These are phyloP conservation scores for Psilocybe cyanescens DNA, from an alignment of 768 basidiomycete genomes.

Conservation along the genomic window DNA sequence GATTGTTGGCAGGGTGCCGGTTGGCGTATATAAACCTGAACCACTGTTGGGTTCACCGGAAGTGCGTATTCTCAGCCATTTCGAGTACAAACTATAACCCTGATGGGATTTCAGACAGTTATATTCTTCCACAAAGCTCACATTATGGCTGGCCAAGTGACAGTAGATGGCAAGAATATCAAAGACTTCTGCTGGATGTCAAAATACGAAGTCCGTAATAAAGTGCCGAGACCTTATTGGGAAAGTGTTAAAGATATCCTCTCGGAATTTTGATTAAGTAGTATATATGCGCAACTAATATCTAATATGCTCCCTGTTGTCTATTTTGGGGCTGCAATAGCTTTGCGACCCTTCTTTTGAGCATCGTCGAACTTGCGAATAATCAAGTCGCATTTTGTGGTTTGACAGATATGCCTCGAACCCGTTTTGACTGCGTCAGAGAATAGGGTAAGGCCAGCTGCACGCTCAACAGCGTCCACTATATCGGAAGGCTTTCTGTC, in stretches of 20 bases:
- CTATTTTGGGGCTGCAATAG: slow-evolving; percentile 55
- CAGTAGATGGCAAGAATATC: slow-evolving; percentile 54
- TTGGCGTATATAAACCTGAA: slow-evolving; percentile 71
- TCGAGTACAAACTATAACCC: not conserved
- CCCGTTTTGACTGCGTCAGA: slow-evolving; percentile 74
- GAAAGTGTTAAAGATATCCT: slow-evolving; percentile 77
- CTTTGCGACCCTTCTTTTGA: slow-evolving; percentile 65
- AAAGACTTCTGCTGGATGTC: slow-evolving; percentile 93
- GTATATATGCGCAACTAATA: slow-evolving; percentile 7
- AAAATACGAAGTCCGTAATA: slow-evolving; percentile 82
- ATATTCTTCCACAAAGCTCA: slow-evolving; percentile 95
- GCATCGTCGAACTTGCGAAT: slow-evolving; percentile 92
- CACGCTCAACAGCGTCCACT: slow-evolving; percentile 94
- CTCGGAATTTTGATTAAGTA: slow-evolving; percentile 36
- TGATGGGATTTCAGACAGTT: slow-evolving; percentile 49
- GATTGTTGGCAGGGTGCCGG: slow-evolving; percentile 89
- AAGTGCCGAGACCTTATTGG: slow-evolving; percentile 78
- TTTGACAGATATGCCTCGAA: slow-evolving; percentile 88
- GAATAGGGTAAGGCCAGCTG: slow-evolving; percentile 88
- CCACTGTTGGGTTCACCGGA: slow-evolving; percentile 34
- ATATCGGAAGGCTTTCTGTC: slow-evolving; percentile 4
- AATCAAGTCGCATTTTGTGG: slow-evolving; percentile 86
- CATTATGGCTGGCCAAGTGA: slow-evolving; percentile 86
- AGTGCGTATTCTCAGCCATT: slow-evolving; percentile 28
- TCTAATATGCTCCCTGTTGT: slow-evolving; percentile 1